phyloP scores from a whole-genome alignment of 352 stramenopile genomes.

The Pilasporangium apinafurcum region DNA sequence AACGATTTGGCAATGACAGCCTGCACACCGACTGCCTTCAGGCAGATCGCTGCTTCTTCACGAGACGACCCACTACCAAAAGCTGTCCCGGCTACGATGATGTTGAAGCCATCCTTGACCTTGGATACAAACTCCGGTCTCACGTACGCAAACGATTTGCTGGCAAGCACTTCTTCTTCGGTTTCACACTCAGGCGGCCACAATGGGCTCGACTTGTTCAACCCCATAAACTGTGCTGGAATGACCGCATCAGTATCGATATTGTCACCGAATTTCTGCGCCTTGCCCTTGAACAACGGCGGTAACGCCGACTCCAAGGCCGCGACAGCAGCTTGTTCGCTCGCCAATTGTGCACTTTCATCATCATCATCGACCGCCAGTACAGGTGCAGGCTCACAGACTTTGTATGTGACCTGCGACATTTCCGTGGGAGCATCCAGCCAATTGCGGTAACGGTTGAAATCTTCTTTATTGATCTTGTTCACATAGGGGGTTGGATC shows the following conservation, averaged over 20 bases:
- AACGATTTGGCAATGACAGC: conserved; percentile 84
- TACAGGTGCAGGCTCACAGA: conserved; percentile 35
- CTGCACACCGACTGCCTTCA: conserved; percentile 75
- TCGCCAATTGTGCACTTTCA: conserved; percentile 30
- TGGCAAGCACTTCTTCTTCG: conserved; percentile 69
- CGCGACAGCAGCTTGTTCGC: conserved; percentile 49
- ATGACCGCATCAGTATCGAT: conserved; percentile 81
- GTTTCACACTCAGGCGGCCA: conserved; percentile 76
- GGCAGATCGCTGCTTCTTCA: conserved; percentile 72
- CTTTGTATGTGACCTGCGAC: conserved; percentile 24
- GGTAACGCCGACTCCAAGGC: conserved; percentile 47
- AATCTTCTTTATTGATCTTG: conserved; percentile 64
- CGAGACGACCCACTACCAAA: conserved; percentile 77
- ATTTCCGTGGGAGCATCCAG: conserved; percentile 23
- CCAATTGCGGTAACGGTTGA: conserved; percentile 78
- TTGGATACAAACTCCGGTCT: conserved; percentile 70
- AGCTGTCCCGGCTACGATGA: conserved; percentile 68
- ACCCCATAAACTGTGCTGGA: conserved; percentile 75
- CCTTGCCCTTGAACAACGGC: conserved; percentile 54
- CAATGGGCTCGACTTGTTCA: conserved; percentile 74
- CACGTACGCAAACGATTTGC: conserved; percentile 80
- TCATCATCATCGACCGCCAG: conserved; percentile 17
- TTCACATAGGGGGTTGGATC: conserved; percentile 59
- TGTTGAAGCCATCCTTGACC: conserved; percentile 67
- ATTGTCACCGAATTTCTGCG: conserved; percentile 73